phyloP scores from a whole-genome alignment of 768 basidiomycete genomes.

The Paxillus involutus region DNA sequence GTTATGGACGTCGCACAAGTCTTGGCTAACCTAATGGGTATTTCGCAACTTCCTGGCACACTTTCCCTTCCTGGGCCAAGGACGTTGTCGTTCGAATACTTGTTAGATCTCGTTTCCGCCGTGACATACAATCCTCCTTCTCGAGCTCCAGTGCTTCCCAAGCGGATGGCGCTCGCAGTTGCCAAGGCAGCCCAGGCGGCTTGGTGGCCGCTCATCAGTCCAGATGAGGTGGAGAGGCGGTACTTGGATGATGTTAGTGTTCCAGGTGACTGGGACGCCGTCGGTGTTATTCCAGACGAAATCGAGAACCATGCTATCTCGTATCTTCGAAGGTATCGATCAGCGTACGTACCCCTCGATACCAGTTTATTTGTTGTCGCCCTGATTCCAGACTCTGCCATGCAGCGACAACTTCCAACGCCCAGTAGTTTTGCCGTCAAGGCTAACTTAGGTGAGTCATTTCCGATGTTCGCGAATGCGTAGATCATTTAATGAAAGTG shows the following conservation, averaged over 20 bases:
- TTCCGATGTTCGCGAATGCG: conserved; percentile 27
- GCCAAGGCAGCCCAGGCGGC: conserved; percentile 59
- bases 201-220: conserved; percentile 93
- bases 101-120: conserved; percentile 74
- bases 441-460: conserved; percentile 36
- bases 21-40: conserved; percentile 70
- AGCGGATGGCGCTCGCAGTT: conserved; percentile 60
- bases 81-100: conserved; percentile 78
- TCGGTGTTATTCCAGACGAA: conserved; percentile 80
- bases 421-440: conserved; percentile 62
- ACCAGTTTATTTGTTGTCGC: conserved; percentile 1
- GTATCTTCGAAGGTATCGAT: conserved; percentile 86
- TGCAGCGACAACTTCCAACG: conserved; percentile 65
- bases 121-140: conserved; percentile 78
- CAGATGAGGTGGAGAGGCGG: conserved; percentile 88
- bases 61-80: conserved; percentile 88
- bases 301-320: conserved; percentile 88
- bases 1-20: conserved; percentile 94
- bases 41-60: conserved; percentile 62
- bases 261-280: conserved; percentile 78
- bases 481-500: conserved; percentile 24
- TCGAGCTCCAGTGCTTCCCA: conserved; percentile 74
- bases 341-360: conserved; percentile 61
- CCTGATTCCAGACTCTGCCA: conserved; percentile 10
- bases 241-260: conserved; percentile 80